Percentiles rank a stretch among this genome's conserved stretches.
These are phyloP conservation scores for Salix dunnii DNA, from an alignment of 345 rosid species.

Conservation along the genomic window DNA sequence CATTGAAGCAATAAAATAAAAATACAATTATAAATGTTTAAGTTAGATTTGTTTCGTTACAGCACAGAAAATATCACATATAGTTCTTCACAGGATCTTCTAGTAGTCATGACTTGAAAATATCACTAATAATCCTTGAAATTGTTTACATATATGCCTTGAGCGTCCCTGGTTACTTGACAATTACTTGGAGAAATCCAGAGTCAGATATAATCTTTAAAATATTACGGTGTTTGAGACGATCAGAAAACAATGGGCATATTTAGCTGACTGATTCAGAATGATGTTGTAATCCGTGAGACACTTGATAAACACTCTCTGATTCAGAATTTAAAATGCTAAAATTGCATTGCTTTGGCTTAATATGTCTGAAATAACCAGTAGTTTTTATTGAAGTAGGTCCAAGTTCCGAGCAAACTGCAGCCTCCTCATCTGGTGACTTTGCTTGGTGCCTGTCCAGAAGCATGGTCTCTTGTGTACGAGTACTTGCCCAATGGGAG, in stretches of 20 bases:
- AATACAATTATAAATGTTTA: no score
- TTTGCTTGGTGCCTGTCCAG: conserved; percentile 67
- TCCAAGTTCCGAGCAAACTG: conserved; percentile 59
- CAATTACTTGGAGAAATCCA: neutral
- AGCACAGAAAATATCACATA: no score
- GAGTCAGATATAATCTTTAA: neutral
- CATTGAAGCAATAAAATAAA: no score
- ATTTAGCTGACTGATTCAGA: neutral
- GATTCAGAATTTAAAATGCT: neutral
- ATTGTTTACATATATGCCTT: neutral
- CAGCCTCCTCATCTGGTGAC: conserved; percentile 72
- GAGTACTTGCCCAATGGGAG: conserved; percentile 72
- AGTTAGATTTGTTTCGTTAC: no score
- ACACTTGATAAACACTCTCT: neutral
- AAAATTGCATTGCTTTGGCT: neutral
- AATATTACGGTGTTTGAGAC: neutral
- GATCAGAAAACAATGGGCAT: neutral
- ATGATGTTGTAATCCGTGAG: neutral
- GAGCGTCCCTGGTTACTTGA: neutral
- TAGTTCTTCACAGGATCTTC: neutral
- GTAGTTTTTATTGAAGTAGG: conserved; percentile 34
- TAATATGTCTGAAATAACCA: neutral
- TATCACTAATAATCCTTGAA: neutral
- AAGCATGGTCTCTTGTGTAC: conserved; percentile 60
- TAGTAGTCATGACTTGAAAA: neutral